phyloP scores from a whole-genome alignment of 202 grass and related monocot species.

The Brachypodium distachyon region DNA sequence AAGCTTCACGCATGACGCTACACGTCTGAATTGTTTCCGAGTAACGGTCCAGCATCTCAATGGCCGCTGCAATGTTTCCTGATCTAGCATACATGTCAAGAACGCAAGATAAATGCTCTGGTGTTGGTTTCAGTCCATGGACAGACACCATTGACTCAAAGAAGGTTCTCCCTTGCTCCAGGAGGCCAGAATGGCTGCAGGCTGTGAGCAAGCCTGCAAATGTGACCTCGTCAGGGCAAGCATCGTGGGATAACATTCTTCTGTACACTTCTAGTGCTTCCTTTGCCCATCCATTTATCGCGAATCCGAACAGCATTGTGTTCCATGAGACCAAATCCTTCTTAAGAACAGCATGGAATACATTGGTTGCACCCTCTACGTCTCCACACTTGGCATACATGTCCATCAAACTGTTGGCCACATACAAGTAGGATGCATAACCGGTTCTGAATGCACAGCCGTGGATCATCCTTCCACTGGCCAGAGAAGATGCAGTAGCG shows the following conservation, averaged over 20 bases:
- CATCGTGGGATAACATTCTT: conserved; percentile 26
- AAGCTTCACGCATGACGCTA: conserved; percentile 14
- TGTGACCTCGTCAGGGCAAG: conserved; percentile 56
- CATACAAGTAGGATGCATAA: conserved; percentile 36
- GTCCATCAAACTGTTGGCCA: conserved; percentile 71
- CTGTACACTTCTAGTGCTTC: conserved; percentile 40
- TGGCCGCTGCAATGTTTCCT: conserved; percentile 38
- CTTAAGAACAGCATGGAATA: conserved; percentile 31
- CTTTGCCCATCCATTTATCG: conserved; percentile 37
- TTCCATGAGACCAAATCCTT: conserved; percentile 79
- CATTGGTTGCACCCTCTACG: conserved; percentile 34
- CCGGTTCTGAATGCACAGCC: conserved; percentile 35
- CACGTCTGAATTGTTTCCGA: not conserved
- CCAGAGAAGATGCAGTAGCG: conserved; percentile 32
- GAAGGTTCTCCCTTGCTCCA: conserved; percentile 43
- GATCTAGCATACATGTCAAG: conserved; percentile 75
- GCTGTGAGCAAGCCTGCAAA: conserved; percentile 58
- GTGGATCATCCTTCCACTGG: conserved; percentile 72
- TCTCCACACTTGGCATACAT: conserved; percentile 90
- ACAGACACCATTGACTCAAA: conserved; percentile 59
- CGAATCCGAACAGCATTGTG: conserved; percentile 65
- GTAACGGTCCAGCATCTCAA: conserved; percentile 28
- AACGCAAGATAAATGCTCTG: conserved; percentile 65
- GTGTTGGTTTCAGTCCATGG: conserved; percentile 55
- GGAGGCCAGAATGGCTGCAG: conserved; percentile 58